Percentiles rank a stretch among this genome's conserved stretches.
These are phyloP conservation scores for Scenedesmus sp. DNA, from an alignment of 163 green algal genomes.

Conservation along the genomic window DNA sequence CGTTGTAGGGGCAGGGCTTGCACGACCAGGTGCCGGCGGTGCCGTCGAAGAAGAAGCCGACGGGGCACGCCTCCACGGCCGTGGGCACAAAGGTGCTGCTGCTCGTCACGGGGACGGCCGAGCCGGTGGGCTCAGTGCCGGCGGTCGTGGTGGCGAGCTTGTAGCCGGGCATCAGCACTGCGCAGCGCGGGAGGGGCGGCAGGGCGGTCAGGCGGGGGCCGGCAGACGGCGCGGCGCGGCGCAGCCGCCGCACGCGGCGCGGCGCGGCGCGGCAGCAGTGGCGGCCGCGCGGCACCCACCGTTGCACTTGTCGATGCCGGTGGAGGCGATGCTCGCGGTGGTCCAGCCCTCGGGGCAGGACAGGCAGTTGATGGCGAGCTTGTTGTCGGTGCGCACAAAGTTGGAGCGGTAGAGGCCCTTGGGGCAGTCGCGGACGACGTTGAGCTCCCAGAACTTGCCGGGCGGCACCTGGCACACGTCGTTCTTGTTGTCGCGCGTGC, in stretches of 20 bases:
- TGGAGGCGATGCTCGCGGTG: not conserved
- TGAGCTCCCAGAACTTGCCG: conserved; percentile 24
- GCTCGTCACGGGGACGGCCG: not conserved
- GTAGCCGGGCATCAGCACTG: conserved; percentile 21
- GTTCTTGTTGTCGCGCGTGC: not conserved
- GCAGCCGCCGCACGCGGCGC: not conserved
- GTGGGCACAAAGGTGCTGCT: too few relatives aligned
- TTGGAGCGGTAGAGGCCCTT: conserved; percentile 3
- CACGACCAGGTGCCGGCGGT: not conserved
- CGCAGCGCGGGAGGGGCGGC: not conserved
- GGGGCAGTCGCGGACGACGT: conserved; percentile 17
- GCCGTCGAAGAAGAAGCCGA: conserved; percentile 6
- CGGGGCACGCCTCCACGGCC: not conserved
- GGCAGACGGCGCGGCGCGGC: too few relatives aligned
- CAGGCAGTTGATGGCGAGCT: not conserved
- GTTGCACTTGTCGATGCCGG: not conserved
- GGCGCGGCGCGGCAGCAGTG: not conserved
- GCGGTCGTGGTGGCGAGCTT: not conserved
- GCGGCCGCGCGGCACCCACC: not conserved
- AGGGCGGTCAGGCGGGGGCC: too few relatives aligned
- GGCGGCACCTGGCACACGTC: conserved; percentile 11
- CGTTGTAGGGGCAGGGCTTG: not conserved
- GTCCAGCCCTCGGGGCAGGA: conserved; percentile 18
- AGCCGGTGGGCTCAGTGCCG: not conserved
- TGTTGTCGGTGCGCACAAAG: not conserved